Conservation (phyloP, 2,329 filamentous ascomycete genomes). For the Hymenoscyphus linearis region DNA sequence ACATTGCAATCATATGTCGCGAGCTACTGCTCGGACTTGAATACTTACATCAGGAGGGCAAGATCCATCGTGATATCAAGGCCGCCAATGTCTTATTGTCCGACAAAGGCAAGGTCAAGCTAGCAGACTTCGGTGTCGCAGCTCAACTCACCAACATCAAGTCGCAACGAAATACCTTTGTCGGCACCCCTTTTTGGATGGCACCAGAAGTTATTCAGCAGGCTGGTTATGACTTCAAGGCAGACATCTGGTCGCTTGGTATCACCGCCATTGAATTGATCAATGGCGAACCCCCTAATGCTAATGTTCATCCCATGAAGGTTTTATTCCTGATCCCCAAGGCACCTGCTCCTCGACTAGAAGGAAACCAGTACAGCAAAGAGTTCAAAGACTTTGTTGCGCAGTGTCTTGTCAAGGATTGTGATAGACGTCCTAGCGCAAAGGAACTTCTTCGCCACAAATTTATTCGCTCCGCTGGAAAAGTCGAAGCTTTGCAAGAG, state of each 20-base stretch:
- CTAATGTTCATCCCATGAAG: slow-evolving; percentile 86
- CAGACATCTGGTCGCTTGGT: slow-evolving; percentile 88
- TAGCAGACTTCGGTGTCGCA: slow-evolving; percentile 95
- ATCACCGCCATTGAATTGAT: slow-evolving; percentile 90
- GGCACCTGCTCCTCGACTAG: slow-evolving; percentile 75
- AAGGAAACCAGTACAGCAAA: slow-evolving; percentile 73
- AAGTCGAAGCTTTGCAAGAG: slow-evolving; percentile 81
- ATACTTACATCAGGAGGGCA: slow-evolving; percentile 89
- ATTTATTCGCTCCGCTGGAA: slow-evolving; percentile 83
- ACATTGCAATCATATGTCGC: slow-evolving; percentile 91
- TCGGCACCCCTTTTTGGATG: slow-evolving; percentile 98
- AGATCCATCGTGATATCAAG: slow-evolving; percentile 96
- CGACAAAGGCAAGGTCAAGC: slow-evolving; percentile 82
- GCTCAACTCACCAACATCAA: slow-evolving; percentile 97
- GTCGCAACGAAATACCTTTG: slow-evolving; percentile 94
- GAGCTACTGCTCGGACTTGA: slow-evolving; percentile 86
- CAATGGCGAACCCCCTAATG: slow-evolving; percentile 82
- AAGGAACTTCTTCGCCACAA: slow-evolving; percentile 83
- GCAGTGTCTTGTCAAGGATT: slow-evolving; percentile 87
- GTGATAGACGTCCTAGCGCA: slow-evolving; percentile 75
- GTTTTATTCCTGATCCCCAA: slow-evolving; percentile 89
- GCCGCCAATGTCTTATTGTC: slow-evolving; percentile 95
- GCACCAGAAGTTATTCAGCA: slow-evolving; percentile 92
- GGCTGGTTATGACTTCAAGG: slow-evolving; percentile 78
- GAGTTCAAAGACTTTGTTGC: slow-evolving; percentile 94